Evolutionary conservation across 495 filamentous ascomycete species (phyloP).

Genomic region (Pyrenopolyporus hunteri): DNA sequence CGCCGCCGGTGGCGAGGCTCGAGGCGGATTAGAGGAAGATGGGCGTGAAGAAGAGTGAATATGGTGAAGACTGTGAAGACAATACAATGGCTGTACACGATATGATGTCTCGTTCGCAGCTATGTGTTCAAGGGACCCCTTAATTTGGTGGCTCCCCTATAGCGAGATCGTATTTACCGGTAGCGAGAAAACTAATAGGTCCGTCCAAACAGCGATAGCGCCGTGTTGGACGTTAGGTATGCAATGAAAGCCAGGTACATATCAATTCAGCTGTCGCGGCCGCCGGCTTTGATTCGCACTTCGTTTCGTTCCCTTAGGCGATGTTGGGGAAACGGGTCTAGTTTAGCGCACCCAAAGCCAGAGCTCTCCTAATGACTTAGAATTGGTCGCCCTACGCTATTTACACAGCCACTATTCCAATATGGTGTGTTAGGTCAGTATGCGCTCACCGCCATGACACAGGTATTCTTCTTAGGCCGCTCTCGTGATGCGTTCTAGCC

Average conservation of each 20-base stretch:
- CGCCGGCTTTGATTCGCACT: not conserved
- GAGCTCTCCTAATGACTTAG: not conserved
- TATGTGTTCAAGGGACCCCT: not conserved
- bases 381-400: not conserved
- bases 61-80: too few species aligned
- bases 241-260: not conserved
- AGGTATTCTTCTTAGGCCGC: not conserved
- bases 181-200: too few species aligned
- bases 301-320: not conserved
- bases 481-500: not conserved
- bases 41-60: too few species aligned
- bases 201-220: too few species aligned
- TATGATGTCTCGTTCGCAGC: not conserved
- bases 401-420: too few species aligned
- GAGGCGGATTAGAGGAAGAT: constrained; percentile 39
- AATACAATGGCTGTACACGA: not conserved
- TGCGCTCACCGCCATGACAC: not conserved
- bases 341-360: not conserved
- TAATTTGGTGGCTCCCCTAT: too few species aligned
- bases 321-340: not conserved
- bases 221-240: too few species aligned
- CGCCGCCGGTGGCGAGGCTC: constrained; percentile 56
- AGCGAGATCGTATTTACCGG: too few species aligned
- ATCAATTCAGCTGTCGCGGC: not conserved
- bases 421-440: too few species aligned